Evolutionary conservation across 139 green algal genomes (phyloP).

Genomic region (Monoraphidium neglectum): DNA sequence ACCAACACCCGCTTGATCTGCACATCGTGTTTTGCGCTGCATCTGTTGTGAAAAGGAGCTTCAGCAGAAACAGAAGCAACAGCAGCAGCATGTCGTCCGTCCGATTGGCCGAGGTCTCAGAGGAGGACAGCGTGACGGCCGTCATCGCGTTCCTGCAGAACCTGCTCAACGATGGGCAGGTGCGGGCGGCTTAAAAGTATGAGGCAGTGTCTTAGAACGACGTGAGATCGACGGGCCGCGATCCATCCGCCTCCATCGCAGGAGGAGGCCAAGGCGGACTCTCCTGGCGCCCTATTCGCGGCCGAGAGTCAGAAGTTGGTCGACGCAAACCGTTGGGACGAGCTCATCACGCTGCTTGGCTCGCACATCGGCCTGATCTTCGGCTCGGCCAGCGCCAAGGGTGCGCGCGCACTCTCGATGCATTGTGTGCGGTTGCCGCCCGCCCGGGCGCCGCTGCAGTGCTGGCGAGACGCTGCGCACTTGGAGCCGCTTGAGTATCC

Average conservation of each 20-base stretch:
- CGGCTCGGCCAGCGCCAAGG: slow-evolving; percentile 21
- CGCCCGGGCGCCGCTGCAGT: too few species aligned
- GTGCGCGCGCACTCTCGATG: too few species aligned
- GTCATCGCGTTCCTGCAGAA: slow-evolving; percentile 14
- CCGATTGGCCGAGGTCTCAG: slow-evolving; percentile 20
- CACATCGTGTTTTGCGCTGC: not conserved
- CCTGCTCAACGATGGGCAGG: slow-evolving; percentile 27
- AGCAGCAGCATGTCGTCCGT: slow-evolving; percentile 17
- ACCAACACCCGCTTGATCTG: not conserved
- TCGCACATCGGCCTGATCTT: slow-evolving; percentile 22
- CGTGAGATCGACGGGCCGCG: not conserved
- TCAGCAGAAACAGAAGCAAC: too few species aligned
- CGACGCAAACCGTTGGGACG: slow-evolving; percentile 5
- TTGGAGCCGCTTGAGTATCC: too few species aligned
- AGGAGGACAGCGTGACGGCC: slow-evolving; percentile 26
- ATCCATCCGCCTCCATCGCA: not conserved
- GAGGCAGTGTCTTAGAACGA: not conserved
- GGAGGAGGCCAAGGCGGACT: slow-evolving; percentile 15
- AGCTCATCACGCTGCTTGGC: slow-evolving; percentile 21
- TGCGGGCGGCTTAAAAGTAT: not conserved
- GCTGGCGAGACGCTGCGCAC: too few species aligned
- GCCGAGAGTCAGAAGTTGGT: not conserved
- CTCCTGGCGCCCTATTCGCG: slow-evolving; percentile 14
- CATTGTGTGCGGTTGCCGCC: too few species aligned
- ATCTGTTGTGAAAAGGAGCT: too few species aligned